A percentile compares a stretch with the other conserved stretches of the same genome.
phyloP scores from a whole-genome alignment of 768 basidiomycete species.

The Postia placenta region DNA sequence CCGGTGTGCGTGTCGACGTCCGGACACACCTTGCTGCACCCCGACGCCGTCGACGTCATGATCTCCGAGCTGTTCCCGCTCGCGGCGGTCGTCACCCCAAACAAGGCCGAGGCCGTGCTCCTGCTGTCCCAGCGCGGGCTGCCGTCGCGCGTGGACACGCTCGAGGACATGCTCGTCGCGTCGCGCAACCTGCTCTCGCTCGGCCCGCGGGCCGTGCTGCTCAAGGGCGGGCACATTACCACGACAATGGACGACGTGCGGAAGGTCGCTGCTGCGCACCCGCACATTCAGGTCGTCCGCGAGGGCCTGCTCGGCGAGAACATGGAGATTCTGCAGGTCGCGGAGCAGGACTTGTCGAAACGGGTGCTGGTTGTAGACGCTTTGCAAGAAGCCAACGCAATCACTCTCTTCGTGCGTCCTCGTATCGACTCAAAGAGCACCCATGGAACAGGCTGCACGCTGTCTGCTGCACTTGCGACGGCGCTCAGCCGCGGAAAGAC shows the following conservation, averaged over 20 bases:
- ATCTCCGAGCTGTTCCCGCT: conserved; percentile 64
- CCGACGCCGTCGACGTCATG: conserved; percentile 57
- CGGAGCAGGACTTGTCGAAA: conserved; percentile 13
- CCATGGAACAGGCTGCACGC: conserved; percentile 90
- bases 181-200: conserved; percentile 41
- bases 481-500: conserved; percentile 46
- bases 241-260: conserved; percentile 41
- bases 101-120: conserved; percentile 73
- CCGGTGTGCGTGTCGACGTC: conserved; percentile 92
- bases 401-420: conserved; percentile 54
- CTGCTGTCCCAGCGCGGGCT: conserved; percentile 40
- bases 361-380: conserved; percentile 56
- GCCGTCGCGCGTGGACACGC: conserved; percentile 29
- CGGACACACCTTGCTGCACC: conserved; percentile 69
- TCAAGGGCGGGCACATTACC: conserved; percentile 82
- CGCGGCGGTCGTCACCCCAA: conserved; percentile 74
- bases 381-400: conserved; percentile 35
- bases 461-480: conserved; percentile 77
- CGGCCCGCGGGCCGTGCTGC: conserved; percentile 53
- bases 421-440: conserved; percentile 65
- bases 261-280: conserved; percentile 21
- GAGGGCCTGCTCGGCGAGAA: conserved; percentile 47
- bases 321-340: conserved; percentile 52
- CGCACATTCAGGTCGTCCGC: conserved; percentile 33
- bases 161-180: conserved; percentile 58